Evolutionary conservation across 2,329 filamentous ascomycete species (phyloP), one percentile per base, ranked within the genome.

Genomic region (Ascochyta lentis): DNA sequence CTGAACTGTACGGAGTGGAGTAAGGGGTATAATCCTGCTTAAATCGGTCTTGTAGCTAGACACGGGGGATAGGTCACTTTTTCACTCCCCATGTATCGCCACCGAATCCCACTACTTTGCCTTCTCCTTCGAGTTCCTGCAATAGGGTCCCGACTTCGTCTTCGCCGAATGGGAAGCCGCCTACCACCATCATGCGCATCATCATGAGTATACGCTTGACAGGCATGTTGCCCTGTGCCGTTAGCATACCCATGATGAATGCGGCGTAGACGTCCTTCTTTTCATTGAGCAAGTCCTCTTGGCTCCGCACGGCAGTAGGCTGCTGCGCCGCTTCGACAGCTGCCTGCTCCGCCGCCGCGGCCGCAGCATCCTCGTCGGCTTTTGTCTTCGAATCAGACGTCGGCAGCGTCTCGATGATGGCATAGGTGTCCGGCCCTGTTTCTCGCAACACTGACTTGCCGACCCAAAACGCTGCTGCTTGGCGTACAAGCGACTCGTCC

Each of bases 161-260:
- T 68, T 91, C 91, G 59, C 89, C 91, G 83, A 92, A 96, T 0
- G 91, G 86, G 71, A 96, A 97, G 2, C 92, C 93, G 12, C 92
- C 92, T 0, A 90, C 86, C 48, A 97, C 87, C 55, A 94, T 84
- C 84, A 98, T 94, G 77, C 91, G 92, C 82, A 99, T 83, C 91
- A 98, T 97, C 89, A 93, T 96, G 8, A 87, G 84, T 62, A 99
- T 96, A 72, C 92, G 86, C 51, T 82, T 82, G 56, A 93, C 79
- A 46, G 90, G 88, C 90, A 97, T 95, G 26, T 89, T 86, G 16
- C 89, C 89, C 66, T 92, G 89, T 75, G 97, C 97, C 59, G 92
- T 97, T 76, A 99, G 79, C 95, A 99, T 98, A 47, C 91, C 92
- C 53, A 92, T 81, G 55, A 99, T 92, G 73, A 96, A 98, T 68